These are phyloP conservation scores for Allomyces macrogynus DNA, from an alignment of 192 early-diverging fungal species.

Conservation along the genomic window DNA sequence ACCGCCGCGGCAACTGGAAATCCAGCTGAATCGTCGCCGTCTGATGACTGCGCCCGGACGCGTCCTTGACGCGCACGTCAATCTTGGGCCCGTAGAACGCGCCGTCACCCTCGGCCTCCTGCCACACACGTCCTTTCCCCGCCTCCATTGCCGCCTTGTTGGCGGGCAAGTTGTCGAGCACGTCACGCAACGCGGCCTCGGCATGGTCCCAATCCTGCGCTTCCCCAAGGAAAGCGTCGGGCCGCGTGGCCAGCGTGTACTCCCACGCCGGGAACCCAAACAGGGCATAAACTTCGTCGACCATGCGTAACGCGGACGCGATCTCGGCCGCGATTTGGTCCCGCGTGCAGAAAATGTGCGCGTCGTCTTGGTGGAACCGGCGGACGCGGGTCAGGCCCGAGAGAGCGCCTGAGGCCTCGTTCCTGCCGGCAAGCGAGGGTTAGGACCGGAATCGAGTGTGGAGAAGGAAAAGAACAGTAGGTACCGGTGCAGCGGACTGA, in stretches of 20 bases:
- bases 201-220: slow-evolving; percentile 58
- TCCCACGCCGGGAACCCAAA: slow-evolving; percentile 63
- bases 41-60: slow-evolving; percentile 62
- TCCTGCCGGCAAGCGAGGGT: slow-evolving; percentile 6
- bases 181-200: slow-evolving; percentile 46
- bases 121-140: slow-evolving; percentile 18
- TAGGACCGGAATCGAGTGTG: too few species aligned
- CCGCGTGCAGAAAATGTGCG: slow-evolving; percentile 83
- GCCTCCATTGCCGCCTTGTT: slow-evolving; percentile 16
- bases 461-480: background rate
- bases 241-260: slow-evolving; percentile 62
- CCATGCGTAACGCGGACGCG: slow-evolving; percentile 45
- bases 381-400: slow-evolving; percentile 88
- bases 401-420: slow-evolving; percentile 81
- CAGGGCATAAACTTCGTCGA: slow-evolving; percentile 53
- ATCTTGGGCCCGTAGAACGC: slow-evolving; percentile 97
- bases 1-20: slow-evolving; percentile 78
- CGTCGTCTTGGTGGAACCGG: slow-evolving; percentile 98
- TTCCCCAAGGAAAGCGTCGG: slow-evolving; percentile 51
- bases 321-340: slow-evolving; percentile 69
- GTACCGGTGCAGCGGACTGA: slow-evolving; percentile 88
- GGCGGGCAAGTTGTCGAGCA: slow-evolving; percentile 46
- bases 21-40: slow-evolving; percentile 91
- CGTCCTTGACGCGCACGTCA: slow-evolving; percentile 68
- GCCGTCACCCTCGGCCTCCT: slow-evolving; percentile 64